Percentiles rank a stretch among this genome's conserved stretches.
These are phyloP conservation scores for Diospyros kaki DNA, from an alignment of 148 eudicot genomes.

Conservation along the genomic window DNA sequence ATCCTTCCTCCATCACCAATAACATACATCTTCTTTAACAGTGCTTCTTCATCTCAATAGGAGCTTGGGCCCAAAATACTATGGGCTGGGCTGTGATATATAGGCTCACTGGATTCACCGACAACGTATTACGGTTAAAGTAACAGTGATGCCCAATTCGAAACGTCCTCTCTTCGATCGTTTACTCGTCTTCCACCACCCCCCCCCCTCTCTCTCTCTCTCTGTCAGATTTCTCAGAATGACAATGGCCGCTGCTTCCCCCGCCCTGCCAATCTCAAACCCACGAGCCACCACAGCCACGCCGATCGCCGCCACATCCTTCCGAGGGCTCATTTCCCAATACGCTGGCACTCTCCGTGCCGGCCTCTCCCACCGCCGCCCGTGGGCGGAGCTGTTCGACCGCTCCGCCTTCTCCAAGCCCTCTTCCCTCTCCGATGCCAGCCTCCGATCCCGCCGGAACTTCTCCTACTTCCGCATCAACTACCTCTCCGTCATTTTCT, in stretches of 20 bases:
- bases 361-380: constrained; percentile 23
- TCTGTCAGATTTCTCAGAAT: not conserved
- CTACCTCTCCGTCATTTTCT: constrained; percentile 11
- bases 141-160: not conserved
- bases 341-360: constrained; percentile 9
- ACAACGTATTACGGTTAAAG: not conserved
- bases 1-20: too few species aligned
- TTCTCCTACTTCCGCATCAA: constrained; percentile 22
- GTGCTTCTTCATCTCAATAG: too few species aligned
- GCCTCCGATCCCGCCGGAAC: constrained; percentile 16
- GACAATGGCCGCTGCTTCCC: constrained; percentile 29
- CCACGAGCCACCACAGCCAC: constrained; percentile 16
- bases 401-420: constrained; percentile 24
- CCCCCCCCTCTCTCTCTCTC: constrained; percentile 2
- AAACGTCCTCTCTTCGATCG: not conserved
- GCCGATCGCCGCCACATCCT: constrained; percentile 9
- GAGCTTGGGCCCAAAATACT: too few species aligned
- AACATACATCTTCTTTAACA: too few species aligned
- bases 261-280: constrained; percentile 27
- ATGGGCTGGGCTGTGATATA: not conserved
- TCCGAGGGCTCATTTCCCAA: constrained; percentile 14
- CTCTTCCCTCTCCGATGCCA: constrained; percentile 21
- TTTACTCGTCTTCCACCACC: not conserved
- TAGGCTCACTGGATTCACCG: not conserved
- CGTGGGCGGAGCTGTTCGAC: constrained; percentile 23